Evolutionary conservation across 78 protist species (phyloP), one percentile per base, ranked within the genome.

Genomic region (Dictyostelium purpureum): DNA sequence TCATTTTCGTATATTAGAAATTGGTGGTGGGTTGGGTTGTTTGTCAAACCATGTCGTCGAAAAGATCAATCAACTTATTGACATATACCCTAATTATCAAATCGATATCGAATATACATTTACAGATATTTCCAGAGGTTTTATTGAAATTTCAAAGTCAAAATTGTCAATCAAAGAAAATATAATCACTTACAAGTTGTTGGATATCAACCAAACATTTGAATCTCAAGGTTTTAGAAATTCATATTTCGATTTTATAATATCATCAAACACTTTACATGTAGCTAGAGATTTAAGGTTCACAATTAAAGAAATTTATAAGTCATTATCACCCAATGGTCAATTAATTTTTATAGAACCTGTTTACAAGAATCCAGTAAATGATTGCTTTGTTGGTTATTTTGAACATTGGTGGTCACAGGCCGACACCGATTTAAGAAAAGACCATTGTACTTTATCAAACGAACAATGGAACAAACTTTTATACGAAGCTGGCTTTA

Each of bases 21-120:
- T 83, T 71, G 90, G 90, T 28, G 90, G 71, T 71, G 90, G 90
- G n/a, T 70, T 80, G 4, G 79, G 80, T 56, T 28, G 61, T 9
- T 73, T 83, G 4, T 54, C 81, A 35, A 33, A n/a, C 35, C 31
- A 21, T 4, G 47, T 83, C 1, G 49, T 83, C 2, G 9, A 28
- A 19, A 67, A 71, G 18, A 31, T 83, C 38, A 19, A 37, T 28
- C 1, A 37, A 6, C 10, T 65, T 35, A 21, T 65, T 37, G 0
- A 19, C 9, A 24, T 35, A 37, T 9, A 33, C 6, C 28, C 0
- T 10, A 45, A 38, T 12, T 14, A 16, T 19, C 26, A 54, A 4
- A n/a, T 83, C 2, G 49, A 51, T 1, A 31, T 83, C 6, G 90
- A 70, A 37, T 83, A 71, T 31, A 83, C 79, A 14, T 83, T 67